These are phyloP conservation scores for Arabis alpina DNA, from an alignment of 345 rosid genomes.

Conservation along the genomic window DNA sequence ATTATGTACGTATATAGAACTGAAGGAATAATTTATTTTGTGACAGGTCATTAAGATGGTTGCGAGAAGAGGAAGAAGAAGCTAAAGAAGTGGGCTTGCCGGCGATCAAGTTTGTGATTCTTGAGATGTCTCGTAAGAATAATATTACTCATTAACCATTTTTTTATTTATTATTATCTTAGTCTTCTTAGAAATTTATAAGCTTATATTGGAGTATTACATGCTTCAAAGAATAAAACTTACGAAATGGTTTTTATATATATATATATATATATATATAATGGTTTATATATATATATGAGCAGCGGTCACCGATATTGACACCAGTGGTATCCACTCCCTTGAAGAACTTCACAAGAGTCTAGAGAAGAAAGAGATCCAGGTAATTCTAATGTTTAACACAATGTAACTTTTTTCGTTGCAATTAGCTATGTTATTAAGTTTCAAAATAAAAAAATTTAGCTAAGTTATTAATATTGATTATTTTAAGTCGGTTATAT, in stretches of 20 bases:
- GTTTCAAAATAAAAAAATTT: background rate
- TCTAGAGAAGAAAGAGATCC: slow-evolving; percentile 61
- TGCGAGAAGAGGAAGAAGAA: slow-evolving; percentile 63
- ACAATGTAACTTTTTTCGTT: background rate
- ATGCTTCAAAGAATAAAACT: background rate
- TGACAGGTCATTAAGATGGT: slow-evolving; percentile 78
- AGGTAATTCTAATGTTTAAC: slow-evolving; percentile 42
- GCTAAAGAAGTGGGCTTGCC: slow-evolving; percentile 46
- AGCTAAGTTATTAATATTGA: background rate
- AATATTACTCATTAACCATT: background rate
- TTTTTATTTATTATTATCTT: background rate
- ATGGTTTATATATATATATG: background rate
- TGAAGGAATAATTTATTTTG: background rate
- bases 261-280: background rate
- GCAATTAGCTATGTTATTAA: background rate
- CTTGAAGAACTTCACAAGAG: slow-evolving; percentile 66
- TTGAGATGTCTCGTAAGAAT: slow-evolving; percentile 83
- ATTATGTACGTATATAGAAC: background rate
- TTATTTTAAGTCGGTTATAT: background rate
- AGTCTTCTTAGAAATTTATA: background rate
- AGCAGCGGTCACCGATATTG: slow-evolving; percentile 86
- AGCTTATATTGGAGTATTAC: background rate
- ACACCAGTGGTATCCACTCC: slow-evolving; percentile 87
- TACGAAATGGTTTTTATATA: background rate
- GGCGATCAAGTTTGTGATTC: slow-evolving; percentile 56